phyloP scores from a whole-genome alignment of 2,329 filamentous ascomycete genomes.

The Monilinia fructicola region DNA sequence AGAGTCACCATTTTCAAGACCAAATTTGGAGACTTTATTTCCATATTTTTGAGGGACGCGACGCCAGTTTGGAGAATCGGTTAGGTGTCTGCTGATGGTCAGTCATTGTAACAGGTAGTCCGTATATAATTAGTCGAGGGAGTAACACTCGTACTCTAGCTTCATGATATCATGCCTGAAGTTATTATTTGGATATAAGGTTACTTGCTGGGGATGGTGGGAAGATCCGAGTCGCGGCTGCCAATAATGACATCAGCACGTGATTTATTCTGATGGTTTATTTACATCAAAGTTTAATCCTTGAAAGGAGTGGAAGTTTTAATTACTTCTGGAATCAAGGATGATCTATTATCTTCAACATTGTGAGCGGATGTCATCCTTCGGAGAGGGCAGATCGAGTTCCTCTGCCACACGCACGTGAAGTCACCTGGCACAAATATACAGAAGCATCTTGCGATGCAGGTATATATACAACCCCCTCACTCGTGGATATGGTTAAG shows the following conservation, averaged over 20 bases:
- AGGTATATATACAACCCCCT: too few species aligned
- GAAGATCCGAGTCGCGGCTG: constrained; percentile 4
- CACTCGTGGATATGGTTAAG: too few species aligned
- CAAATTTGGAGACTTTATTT: background rate
- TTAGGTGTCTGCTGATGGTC: background rate
- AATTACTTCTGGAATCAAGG: too few species aligned
- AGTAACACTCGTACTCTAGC: too few species aligned
- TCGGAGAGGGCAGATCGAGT: too few species aligned
- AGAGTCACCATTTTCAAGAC: background rate
- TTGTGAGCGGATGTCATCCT: too few species aligned
- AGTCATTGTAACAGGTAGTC: background rate
- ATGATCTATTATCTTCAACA: too few species aligned
- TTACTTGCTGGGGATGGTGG: too few species aligned
- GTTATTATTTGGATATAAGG: background rate
- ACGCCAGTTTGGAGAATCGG: background rate
- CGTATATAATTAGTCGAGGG: background rate
- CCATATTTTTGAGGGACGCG: background rate
- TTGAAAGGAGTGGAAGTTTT: too few species aligned
- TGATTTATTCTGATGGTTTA: background rate
- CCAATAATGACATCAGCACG: background rate
- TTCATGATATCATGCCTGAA: background rate
- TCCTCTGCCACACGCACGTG: too few species aligned
- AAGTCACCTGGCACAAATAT: too few species aligned
- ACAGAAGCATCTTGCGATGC: background rate
- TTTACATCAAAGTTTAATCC: too few species aligned